Percentiles rank a stretch among this genome's conserved stretches.
Evolutionary conservation across 2,329 filamentous ascomycete genomes (phyloP).

Genomic region (Akanthomyces muscarius): DNA sequence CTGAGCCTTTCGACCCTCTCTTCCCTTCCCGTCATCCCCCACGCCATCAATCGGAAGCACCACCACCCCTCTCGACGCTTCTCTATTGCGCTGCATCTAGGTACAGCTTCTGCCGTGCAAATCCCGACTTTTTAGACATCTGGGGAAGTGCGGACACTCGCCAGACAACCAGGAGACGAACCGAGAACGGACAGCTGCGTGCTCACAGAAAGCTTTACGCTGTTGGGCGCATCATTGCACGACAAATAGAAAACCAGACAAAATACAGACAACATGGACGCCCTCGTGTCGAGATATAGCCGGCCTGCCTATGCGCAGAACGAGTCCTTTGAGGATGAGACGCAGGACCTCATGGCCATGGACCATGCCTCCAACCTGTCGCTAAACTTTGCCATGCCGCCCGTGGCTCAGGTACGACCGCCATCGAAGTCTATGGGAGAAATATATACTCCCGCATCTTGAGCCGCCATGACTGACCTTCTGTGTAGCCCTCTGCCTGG

Average conservation of each 20-base stretch:
- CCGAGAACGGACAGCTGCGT: background rate
- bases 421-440: background rate
- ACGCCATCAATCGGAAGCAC: conserved; percentile 17
- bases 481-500: conserved; percentile 75
- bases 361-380: conserved; percentile 72
- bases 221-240: background rate
- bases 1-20: conserved; percentile 31
- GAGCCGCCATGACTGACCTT: background rate
- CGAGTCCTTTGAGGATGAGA: conserved; percentile 67
- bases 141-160: background rate
- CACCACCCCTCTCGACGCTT: conserved; percentile 7
- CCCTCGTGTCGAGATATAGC: conserved; percentile 88
- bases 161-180: background rate
- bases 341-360: conserved; percentile 69
- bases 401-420: conserved; percentile 73
- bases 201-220: background rate
- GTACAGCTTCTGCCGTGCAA: background rate
- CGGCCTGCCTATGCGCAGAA: conserved; percentile 67
- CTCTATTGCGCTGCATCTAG: background rate
- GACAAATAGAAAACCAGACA: background rate
- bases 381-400: conserved; percentile 92
- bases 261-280: conserved; percentile 63
- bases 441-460: background rate
- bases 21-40: conserved; percentile 22
- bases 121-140: background rate